These are phyloP conservation scores for Cadophora sp. DNA, from an alignment of 2,329 filamentous ascomycete species.

Conservation along the genomic window DNA sequence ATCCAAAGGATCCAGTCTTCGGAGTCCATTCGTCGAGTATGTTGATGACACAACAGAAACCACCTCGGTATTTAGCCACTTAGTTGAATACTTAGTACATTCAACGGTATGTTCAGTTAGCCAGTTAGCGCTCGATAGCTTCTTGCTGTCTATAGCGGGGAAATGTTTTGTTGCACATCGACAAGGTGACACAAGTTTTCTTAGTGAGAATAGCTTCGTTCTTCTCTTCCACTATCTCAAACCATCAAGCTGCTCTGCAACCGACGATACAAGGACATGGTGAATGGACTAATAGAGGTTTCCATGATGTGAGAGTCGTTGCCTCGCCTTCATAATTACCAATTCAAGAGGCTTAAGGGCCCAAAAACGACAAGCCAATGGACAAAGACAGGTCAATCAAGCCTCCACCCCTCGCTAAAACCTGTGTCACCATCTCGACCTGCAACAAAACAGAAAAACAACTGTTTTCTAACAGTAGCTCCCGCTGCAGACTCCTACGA, in stretches of 20 bases:
- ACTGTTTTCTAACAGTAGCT: neutral
- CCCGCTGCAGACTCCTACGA: neutral
- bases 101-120: neutral
- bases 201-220: neutral
- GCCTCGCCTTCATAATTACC: too few species aligned
- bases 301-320: too few species aligned
- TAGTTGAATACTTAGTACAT: neutral
- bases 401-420: neutral
- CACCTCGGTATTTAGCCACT: neutral
- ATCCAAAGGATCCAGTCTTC: neutral
- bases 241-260: too few species aligned
- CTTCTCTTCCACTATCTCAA: neutral
- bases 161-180: constrained; percentile 16
- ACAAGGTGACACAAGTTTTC: constrained; percentile 19
- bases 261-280: too few species aligned
- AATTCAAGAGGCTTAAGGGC: too few species aligned
- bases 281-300: too few species aligned
- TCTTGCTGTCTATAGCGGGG: neutral
- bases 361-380: neutral
- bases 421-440: neutral
- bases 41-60: neutral
- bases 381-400: neutral
- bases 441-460: constrained; percentile 11
- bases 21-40: neutral
- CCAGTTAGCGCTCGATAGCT: neutral